Evolutionary conservation across 441 rosid genomes (phyloP).

Genomic region (Pelargonium citronellum): DNA sequence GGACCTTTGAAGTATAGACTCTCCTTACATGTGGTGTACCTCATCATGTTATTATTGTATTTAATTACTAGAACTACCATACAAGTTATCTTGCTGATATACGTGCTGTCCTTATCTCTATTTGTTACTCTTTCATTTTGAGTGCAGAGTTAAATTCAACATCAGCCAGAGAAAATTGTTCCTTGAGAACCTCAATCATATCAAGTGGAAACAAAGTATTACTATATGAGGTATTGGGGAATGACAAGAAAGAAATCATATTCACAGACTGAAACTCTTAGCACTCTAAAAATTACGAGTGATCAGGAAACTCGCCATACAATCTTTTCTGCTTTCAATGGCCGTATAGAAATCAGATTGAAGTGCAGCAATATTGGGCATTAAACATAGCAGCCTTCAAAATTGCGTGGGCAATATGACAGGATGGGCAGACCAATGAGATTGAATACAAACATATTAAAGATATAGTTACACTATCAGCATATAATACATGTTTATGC

Average conservation of each 20-base stretch:
- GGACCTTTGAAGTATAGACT: neutral
- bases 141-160: neutral
- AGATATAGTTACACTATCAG: neutral
- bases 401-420: constrained; percentile 4
- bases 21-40: neutral
- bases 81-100: no score
- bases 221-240: neutral
- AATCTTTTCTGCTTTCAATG: neutral
- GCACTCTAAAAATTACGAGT: neutral
- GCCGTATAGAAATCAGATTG: neutral
- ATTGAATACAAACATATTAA: neutral
- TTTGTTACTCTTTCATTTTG: neutral
- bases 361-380: neutral
- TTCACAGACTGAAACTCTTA: neutral
- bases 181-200: neutral
- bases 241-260: neutral
- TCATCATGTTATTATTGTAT: neutral
- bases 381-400: neutral
- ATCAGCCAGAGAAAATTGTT: neutral
- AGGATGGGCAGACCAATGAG: neutral
- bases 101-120: neutral
- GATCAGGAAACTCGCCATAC: neutral
- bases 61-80: no score
- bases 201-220: neutral
- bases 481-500: neutral